Evolutionary conservation across 257 asterid species (phyloP).

Genomic region (Paraleonurus japonicus): DNA sequence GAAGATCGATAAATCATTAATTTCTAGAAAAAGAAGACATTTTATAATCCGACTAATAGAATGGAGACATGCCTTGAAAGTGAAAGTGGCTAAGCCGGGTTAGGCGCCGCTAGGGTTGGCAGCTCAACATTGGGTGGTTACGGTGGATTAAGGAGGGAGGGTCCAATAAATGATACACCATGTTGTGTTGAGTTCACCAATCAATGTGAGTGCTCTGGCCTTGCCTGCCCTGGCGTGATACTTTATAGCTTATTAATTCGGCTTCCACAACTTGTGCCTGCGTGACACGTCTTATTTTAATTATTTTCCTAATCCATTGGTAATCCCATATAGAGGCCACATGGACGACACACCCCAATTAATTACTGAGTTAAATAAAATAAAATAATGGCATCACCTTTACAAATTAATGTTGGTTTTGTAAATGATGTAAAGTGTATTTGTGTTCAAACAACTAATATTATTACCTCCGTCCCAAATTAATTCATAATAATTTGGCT

Average conservation of each 20-base stretch:
- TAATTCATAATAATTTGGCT: too few species aligned
- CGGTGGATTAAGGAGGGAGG: background rate
- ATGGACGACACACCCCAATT: background rate
- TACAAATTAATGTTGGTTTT: background rate
- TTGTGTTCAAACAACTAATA: too few species aligned
- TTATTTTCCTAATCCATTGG: background rate
- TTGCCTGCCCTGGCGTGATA: slow-evolving; percentile 32
- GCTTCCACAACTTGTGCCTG: background rate
- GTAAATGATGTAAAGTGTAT: too few species aligned
- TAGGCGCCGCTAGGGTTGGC: background rate
- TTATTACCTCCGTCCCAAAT: too few species aligned
- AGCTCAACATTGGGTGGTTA: slow-evolving; percentile 12
- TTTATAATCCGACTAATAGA: background rate
- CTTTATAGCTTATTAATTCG: slow-evolving; percentile 10
- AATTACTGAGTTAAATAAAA: background rate
- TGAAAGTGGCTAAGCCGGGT: background rate
- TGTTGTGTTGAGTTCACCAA: background rate
- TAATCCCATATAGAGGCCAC: background rate
- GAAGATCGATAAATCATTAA: background rate
- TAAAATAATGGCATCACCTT: background rate
- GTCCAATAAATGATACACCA: background rate
- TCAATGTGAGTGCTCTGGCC: slow-evolving; percentile 20
- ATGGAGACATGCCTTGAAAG: background rate
- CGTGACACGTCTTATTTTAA: background rate
- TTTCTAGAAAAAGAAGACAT: too few species aligned